Percentiles rank a stretch among this genome's conserved stretches.
phyloP scores from a whole-genome alignment of 2,329 filamentous ascomycete species.

The Botrytis sinoallii region DNA sequence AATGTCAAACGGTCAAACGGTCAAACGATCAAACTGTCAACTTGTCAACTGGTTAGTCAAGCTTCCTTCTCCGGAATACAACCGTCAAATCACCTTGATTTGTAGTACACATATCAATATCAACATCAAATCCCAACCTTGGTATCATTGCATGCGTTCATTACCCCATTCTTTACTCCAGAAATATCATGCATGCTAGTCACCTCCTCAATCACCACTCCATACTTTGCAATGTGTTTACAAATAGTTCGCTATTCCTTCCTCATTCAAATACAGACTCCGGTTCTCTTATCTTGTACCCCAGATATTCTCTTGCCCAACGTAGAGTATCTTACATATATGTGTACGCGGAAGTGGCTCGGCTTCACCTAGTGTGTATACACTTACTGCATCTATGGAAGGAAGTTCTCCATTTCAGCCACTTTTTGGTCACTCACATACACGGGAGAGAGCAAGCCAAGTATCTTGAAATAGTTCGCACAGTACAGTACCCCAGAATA shows the following conservation, averaged over 20 bases:
- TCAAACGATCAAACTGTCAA: not conserved
- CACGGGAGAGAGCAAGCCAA: not conserved
- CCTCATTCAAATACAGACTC: not conserved
- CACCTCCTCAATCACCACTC: not conserved
- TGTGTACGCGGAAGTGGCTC: not conserved
- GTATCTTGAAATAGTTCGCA: conserved; percentile 3
- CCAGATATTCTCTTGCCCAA: not conserved
- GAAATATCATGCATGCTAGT: not conserved
- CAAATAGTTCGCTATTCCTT: not conserved
- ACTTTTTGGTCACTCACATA: not conserved
- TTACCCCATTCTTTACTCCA: conserved; percentile 4
- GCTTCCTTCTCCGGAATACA: not conserved
- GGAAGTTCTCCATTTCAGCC: conserved; percentile 2
- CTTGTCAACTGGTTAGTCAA: not conserved
- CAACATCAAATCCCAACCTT: not conserved
- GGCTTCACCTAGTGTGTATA: not conserved
- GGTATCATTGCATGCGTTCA: not conserved
- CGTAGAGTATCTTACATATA: not conserved
- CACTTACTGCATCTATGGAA: not conserved
- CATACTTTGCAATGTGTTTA: not conserved
- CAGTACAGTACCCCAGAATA: not conserved
- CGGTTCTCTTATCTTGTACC: conserved; percentile 6
- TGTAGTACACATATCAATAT: not conserved
- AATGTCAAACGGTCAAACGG: not conserved
- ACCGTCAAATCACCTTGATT: not conserved